Conservation (phyloP, 2,329 filamentous ascomycete genomes). For the Colletotrichum higginsianum region DNA sequence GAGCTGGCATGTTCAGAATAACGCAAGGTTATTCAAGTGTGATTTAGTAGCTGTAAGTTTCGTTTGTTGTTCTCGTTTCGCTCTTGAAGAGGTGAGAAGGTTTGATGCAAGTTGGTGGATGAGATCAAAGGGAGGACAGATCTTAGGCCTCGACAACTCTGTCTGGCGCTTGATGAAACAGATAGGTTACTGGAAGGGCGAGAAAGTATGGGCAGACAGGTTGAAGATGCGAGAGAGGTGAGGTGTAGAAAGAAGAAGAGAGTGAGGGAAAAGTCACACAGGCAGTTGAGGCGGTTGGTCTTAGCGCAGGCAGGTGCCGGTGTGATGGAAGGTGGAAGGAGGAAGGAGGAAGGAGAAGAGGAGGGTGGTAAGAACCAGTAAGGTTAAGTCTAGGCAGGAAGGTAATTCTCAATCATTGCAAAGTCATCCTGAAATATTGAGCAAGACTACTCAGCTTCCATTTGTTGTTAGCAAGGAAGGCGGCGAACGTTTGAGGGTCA, state of each 20-base stretch:
- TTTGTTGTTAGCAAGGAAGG: neutral
- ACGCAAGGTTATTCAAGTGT: neutral
- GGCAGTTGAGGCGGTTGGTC: neutral
- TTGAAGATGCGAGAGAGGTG: neutral
- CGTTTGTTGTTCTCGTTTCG: neutral
- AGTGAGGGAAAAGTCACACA: no score
- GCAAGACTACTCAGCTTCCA: neutral
- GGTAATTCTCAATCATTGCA: neutral
- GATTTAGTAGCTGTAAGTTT: neutral
- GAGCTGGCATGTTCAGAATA: neutral
- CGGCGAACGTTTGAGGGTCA: neutral
- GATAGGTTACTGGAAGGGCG: neutral
- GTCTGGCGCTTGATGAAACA: neutral
- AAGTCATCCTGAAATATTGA: neutral
- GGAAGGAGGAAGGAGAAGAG: neutral
- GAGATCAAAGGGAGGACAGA: neutral
- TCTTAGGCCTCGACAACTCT: neutral
- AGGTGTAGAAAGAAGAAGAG: neutral
- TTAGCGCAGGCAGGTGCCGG: neutral
- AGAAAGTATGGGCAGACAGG: neutral
- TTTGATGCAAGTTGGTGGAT: neutral
- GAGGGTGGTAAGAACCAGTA: neutral
- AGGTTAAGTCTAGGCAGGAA: neutral
- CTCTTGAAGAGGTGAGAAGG: neutral
- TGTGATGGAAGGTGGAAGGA: no score